Evolutionary conservation across 2,329 filamentous ascomycete species (phyloP).

Genomic region (Neophaeococcomyces mojaviensis): DNA sequence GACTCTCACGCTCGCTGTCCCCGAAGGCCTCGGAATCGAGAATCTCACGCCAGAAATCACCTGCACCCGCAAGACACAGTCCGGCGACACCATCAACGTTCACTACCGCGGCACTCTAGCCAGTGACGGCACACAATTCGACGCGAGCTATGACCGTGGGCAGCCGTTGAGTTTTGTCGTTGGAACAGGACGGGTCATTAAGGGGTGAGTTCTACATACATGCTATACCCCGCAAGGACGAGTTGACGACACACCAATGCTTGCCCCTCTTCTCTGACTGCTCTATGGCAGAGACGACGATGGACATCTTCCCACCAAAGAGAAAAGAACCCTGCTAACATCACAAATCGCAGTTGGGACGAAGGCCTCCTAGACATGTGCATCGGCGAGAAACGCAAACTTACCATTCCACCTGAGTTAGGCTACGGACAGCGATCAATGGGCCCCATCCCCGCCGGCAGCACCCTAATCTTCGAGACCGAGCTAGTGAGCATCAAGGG

Average conservation of each 20-base stretch:
- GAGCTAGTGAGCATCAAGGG: slow-evolving; percentile 79
- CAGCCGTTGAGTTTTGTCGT: slow-evolving; percentile 71
- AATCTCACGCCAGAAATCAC: slow-evolving; percentile 60
- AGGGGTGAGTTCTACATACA: slow-evolving; percentile 55
- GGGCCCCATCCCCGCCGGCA: slow-evolving; percentile 75
- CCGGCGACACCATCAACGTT: slow-evolving; percentile 73
- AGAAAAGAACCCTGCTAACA: slow-evolving; percentile 9
- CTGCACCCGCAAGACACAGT: slow-evolving; percentile 69
- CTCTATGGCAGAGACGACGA: too few species aligned
- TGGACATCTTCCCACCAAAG: too few species aligned
- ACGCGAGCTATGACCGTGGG: slow-evolving; percentile 71
- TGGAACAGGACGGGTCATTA: slow-evolving; percentile 76
- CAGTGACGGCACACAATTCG: slow-evolving; percentile 69
- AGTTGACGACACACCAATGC: too few species aligned
- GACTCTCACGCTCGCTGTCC: slow-evolving; percentile 34
- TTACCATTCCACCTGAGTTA: slow-evolving; percentile 81
- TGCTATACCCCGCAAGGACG: too few species aligned
- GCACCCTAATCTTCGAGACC: slow-evolving; percentile 85
- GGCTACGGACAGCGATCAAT: slow-evolving; percentile 71
- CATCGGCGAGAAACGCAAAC: slow-evolving; percentile 80
- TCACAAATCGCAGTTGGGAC: slow-evolving; percentile 66
- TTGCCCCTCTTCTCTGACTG: too few species aligned
- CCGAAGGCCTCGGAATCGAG: slow-evolving; percentile 65
- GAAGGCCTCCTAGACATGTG: slow-evolving; percentile 88
- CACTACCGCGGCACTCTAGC: slow-evolving; percentile 82